A percentile compares a stretch with the other conserved stretches of the same genome.
Conservation (phyloP, 2,329 filamentous ascomycete genomes). For the Trichoderma oligosporum region DNA sequence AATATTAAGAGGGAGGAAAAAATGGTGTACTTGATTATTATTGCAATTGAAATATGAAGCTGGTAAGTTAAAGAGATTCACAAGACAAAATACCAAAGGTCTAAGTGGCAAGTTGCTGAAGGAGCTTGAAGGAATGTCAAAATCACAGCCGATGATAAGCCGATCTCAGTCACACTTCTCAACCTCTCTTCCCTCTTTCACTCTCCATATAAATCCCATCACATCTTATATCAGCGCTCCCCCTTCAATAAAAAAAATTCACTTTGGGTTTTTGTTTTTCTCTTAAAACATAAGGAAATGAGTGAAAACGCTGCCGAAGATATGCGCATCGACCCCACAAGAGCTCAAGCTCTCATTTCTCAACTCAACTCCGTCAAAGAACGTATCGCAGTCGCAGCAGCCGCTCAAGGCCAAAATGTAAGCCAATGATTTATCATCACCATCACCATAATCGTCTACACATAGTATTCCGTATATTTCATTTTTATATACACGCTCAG, state of each 20-base stretch:
- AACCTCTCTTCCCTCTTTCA: background rate
- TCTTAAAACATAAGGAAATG: constrained; percentile 33
- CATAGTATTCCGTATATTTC: background rate
- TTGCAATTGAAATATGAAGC: background rate
- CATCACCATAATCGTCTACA: background rate
- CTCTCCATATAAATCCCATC: too few species aligned
- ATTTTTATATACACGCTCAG: background rate
- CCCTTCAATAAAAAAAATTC: background rate
- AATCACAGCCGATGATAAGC: constrained; percentile 34
- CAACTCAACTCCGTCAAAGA: constrained; percentile 60
- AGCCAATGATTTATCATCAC: constrained; percentile 26
- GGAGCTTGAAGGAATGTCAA: background rate
- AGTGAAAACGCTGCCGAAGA: constrained; percentile 38
- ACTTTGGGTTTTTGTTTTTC: too few species aligned
- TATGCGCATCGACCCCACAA: constrained; percentile 60
- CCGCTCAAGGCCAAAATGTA: constrained; percentile 53
- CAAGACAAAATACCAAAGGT: background rate
- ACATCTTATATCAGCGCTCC: background rate
- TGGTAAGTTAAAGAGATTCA: too few species aligned
- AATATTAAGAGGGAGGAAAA: background rate
- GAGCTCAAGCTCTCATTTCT: constrained; percentile 59
- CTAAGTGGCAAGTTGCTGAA: background rate
- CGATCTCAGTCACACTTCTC: constrained; percentile 23
- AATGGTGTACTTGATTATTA: too few species aligned
- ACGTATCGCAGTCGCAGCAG: constrained; percentile 53